Evolutionary conservation across 352 stramenopile species (phyloP).

Genomic region (Pythium grandisporangium): DNA sequence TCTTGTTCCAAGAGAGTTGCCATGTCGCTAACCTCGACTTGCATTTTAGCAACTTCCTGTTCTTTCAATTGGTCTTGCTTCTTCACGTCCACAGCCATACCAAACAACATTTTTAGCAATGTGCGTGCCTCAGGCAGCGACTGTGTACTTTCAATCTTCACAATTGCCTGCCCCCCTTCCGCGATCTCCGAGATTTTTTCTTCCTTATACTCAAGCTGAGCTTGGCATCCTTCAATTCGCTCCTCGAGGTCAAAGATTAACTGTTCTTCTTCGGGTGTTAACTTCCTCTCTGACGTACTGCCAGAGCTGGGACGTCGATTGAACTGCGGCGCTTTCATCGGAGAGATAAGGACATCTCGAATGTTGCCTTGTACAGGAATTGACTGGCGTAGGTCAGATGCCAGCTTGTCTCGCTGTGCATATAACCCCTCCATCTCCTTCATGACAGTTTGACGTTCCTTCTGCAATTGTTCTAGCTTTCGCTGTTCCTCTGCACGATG

Average conservation of each 20-base stretch:
- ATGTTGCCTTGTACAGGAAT: conserved; percentile 56
- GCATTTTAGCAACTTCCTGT: conserved; percentile 61
- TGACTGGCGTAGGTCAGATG: conserved; percentile 57
- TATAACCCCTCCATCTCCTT: conserved; percentile 81
- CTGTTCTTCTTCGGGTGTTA: conserved; percentile 77
- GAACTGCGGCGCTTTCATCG: conserved; percentile 36
- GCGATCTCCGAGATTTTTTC: conserved; percentile 82
- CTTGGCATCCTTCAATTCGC: conserved; percentile 79
- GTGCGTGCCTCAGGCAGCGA: conserved; percentile 76
- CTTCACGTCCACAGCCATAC: conserved; percentile 83
- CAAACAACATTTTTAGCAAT: conserved; percentile 77
- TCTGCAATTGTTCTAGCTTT: conserved; percentile 77
- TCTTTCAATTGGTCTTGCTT: conserved; percentile 81
- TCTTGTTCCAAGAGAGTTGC: conserved; percentile 52
- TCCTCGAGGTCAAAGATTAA: conserved; percentile 79
- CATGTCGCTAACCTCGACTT: conserved; percentile 66
- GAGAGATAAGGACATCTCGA: conserved; percentile 73
- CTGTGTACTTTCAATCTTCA: conserved; percentile 77
- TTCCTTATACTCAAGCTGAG: conserved; percentile 84
- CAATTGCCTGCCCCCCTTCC: conserved; percentile 36
- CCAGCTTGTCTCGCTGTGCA: conserved; percentile 56
- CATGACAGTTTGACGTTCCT: conserved; percentile 60
- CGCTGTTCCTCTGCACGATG: conserved; percentile 73
- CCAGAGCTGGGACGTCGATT: conserved; percentile 30
- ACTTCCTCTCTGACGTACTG: conserved; percentile 23